Base-by-base conservation (phyloP, 2,329 filamentous ascomycete genomes). In the Hypocrella siamensis region DNA sequence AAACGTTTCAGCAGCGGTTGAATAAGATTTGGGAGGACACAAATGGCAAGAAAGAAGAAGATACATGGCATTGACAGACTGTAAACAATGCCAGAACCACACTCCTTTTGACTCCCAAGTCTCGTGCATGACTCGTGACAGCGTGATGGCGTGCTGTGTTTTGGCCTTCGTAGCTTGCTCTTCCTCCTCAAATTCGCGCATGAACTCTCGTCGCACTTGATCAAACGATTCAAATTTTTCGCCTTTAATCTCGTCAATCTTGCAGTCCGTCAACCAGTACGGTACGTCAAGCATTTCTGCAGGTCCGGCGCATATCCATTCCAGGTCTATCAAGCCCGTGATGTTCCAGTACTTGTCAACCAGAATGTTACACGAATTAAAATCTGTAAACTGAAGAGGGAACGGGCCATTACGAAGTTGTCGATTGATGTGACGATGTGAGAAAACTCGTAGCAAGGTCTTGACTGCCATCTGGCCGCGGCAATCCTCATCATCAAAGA, bases 361-460 rank as follows among this genome's bases (percentile, higher is more conserved):
- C 9, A 24, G 8, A 24, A 57, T 48, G 31, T 56, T 56, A 27
- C 49, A 48, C 11, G 31, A 28, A 37, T 54, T 43, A 9, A 55
- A 35, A 33, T 57, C 48, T 15, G 47, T 50, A 24, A 55, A 33
- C 17, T 43, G 38, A 9, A 52, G 40, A 32, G 40, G 18, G 32
- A 46, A 53, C 8, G 44, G 46, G 2, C 48, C 46, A 24, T 48
- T 27, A 4, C 40, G 36, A 8, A 21, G 26, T 12, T 39, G 40
- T 24, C 35, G 19, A 16, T 28, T 29, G 9, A 48, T 47, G 32
- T 43, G 40, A 35, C 44, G 40, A 14, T 48, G 44, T 2, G 48
- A 28, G 11, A 40, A 16, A 8, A 33, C 28, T 18, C 46, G 38
- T 8, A 48, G 46, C 18, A 53, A 26, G 9, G 30, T 32, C 22